These are phyloP conservation scores for Aspergillus hiratsukae DNA, from an alignment of 2,329 filamentous ascomycete species.

Conservation along the genomic window DNA sequence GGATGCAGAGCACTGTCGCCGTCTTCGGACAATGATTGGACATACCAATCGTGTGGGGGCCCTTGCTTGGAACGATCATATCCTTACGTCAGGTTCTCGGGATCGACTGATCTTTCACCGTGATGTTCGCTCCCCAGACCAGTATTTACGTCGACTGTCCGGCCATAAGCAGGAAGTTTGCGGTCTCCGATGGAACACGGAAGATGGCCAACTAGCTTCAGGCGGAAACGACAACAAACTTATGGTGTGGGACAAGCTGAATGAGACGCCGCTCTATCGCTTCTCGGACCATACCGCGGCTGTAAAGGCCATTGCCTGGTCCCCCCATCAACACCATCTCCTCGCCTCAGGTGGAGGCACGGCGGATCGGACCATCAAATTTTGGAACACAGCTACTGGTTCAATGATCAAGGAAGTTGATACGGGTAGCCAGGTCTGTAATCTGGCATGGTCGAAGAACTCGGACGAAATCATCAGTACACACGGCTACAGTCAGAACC, in stretches of 20 bases:
- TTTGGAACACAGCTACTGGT: slow-evolving; percentile 92
- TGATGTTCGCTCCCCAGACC: slow-evolving; percentile 87
- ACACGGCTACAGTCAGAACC: slow-evolving; percentile 95
- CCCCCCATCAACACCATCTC: slow-evolving; percentile 87
- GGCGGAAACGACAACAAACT: slow-evolving; percentile 98
- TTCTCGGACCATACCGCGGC: slow-evolving; percentile 93
- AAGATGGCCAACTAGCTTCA: slow-evolving; percentile 89
- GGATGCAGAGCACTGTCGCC: slow-evolving; percentile 83
- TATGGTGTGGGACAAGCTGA: slow-evolving; percentile 96
- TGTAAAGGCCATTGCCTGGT: slow-evolving; percentile 97
- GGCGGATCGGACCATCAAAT: slow-evolving; percentile 92
- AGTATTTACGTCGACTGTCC: slow-evolving; percentile 79
- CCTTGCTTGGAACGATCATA: slow-evolving; percentile 96
- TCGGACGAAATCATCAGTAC: slow-evolving; percentile 97
- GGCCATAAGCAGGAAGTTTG: slow-evolving; percentile 99
- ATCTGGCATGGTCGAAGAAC: slow-evolving; percentile 94
- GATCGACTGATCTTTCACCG: slow-evolving; percentile 93
- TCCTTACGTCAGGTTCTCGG: slow-evolving; percentile 89
- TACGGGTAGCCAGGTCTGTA: slow-evolving; percentile 98
- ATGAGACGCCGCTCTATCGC: slow-evolving; percentile 86
- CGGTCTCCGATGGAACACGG: slow-evolving; percentile 92
- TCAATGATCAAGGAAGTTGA: slow-evolving; percentile 81
- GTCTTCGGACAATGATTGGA: slow-evolving; percentile 92
- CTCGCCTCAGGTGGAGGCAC: slow-evolving; percentile 96
- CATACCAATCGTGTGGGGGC: slow-evolving; percentile 91